Conservation (phyloP, 1,284 basidiomycete genomes). For the Trichosporon sp. region DNA sequence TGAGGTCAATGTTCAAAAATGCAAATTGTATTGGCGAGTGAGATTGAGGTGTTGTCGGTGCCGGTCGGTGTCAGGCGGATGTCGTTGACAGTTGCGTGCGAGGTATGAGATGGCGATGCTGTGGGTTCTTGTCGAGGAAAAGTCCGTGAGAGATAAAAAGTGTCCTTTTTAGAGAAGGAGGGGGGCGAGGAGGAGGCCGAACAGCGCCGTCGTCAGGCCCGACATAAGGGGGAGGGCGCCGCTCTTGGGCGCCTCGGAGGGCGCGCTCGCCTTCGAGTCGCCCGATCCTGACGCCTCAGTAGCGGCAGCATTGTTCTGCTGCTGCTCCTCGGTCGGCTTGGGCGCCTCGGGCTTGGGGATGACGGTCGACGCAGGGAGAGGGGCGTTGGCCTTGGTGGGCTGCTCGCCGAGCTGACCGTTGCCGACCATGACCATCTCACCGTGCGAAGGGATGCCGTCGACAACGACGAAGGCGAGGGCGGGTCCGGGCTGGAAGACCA, state of each 20-base stretch:
- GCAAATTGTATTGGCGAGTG: neutral
- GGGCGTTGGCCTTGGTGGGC: conserved; percentile 60
- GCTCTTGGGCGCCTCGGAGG: conserved; percentile 13
- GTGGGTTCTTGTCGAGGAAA: neutral
- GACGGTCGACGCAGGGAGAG: conserved; percentile 61
- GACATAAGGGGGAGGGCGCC: conserved; percentile 3
- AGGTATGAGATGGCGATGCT: conserved; percentile 9
- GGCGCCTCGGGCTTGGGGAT: conserved; percentile 29
- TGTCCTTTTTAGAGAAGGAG: conserved; percentile 14
- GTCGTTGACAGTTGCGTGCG: conserved; percentile 11
- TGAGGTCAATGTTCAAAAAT: neutral
- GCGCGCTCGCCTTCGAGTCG: neutral
- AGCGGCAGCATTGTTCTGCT: neutral
- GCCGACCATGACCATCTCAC: conserved; percentile 72
- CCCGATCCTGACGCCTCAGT: conserved; percentile 1
- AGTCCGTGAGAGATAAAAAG: neutral
- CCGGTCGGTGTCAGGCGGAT: neutral
- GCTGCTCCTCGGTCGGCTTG: neutral
- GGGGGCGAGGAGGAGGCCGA: conserved; percentile 20
- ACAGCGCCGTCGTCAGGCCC: conserved; percentile 8
- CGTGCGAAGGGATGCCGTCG: conserved; percentile 79
- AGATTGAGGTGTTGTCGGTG: neutral
- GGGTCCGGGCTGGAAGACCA: conserved; percentile 83
- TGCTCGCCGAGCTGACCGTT: conserved; percentile 74
- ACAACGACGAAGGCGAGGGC: conserved; percentile 77